Percentiles rank a stretch among this genome's conserved stretches.
Conservation (phyloP, 2,329 filamentous ascomycete genomes). For the Claviceps sp. region DNA sequence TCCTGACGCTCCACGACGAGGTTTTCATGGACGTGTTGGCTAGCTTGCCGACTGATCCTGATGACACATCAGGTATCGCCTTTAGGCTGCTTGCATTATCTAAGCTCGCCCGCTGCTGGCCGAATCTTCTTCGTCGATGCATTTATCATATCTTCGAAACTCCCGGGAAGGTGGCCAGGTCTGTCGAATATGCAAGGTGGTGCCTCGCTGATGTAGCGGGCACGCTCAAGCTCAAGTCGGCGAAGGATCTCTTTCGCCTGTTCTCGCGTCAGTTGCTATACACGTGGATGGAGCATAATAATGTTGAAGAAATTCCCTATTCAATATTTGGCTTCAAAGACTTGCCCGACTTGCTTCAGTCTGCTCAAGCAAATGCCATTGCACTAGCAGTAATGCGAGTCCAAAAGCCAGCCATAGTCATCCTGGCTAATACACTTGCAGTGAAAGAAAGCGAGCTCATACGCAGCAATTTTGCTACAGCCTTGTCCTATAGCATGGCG, state of each 20-base stretch:
- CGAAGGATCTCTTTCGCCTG: slow-evolving; percentile 62
- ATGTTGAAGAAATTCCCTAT: slow-evolving; percentile 63
- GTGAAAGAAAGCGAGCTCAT: slow-evolving; percentile 45
- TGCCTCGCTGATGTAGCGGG: slow-evolving; percentile 56
- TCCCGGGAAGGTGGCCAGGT: slow-evolving; percentile 55
- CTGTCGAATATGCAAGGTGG: slow-evolving; percentile 55
- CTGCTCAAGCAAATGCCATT: slow-evolving; percentile 63
- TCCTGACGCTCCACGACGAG: slow-evolving; percentile 70
- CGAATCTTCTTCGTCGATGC: slow-evolving; percentile 71
- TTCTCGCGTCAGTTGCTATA: slow-evolving; percentile 84
- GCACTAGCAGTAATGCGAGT: slow-evolving; percentile 74
- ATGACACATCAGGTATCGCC: slow-evolving; percentile 69
- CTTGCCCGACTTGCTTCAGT: slow-evolving; percentile 53
- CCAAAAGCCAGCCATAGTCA: slow-evolving; percentile 47
- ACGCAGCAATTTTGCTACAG: slow-evolving; percentile 57
- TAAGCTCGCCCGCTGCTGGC: slow-evolving; percentile 68
- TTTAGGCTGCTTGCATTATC: slow-evolving; percentile 66
- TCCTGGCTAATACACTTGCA: slow-evolving; percentile 45
- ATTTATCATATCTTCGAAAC: slow-evolving; percentile 94
- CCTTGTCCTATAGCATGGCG: slow-evolving; percentile 72
- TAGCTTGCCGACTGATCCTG: slow-evolving; percentile 59
- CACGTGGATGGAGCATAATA: slow-evolving; percentile 66
- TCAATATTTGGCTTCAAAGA: slow-evolving; percentile 67
- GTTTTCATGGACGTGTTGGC: slow-evolving; percentile 76
- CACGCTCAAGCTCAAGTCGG: slow-evolving; percentile 48